phyloP scores from a whole-genome alignment of 73 alveolate genomes.

The Paraurostyla sp. region DNA sequence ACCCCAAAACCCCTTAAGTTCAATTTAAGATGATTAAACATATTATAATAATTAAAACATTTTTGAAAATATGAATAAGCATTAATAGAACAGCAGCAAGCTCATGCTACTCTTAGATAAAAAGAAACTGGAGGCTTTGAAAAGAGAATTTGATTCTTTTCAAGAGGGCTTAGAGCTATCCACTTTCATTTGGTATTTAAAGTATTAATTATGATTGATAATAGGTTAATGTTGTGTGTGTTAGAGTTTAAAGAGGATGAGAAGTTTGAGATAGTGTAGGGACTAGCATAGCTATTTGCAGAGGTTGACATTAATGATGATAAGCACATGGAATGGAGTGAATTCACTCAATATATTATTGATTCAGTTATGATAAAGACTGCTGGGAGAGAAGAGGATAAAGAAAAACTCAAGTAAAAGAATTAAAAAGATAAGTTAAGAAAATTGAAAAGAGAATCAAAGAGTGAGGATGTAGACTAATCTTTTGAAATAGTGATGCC shows the following conservation, averaged over 20 bases:
- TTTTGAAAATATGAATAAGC: slow-evolving; percentile 9
- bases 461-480: too few species aligned
- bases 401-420: not conserved
- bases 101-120: slow-evolving; percentile 44
- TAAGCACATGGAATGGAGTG: slow-evolving; percentile 91
- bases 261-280: slow-evolving; percentile 91
- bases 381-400: slow-evolving; percentile 19
- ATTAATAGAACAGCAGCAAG: slow-evolving; percentile 24
- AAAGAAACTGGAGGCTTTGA: slow-evolving; percentile 44
- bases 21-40: too few species aligned
- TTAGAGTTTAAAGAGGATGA: slow-evolving; percentile 78
- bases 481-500: slow-evolving; percentile 39
- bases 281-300: slow-evolving; percentile 82
- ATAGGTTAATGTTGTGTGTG: slow-evolving; percentile 82
- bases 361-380: slow-evolving; percentile 58
- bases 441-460: not conserved
- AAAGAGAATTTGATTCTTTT: slow-evolving; percentile 61
- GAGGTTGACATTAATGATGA: slow-evolving; percentile 89
- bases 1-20: too few species aligned
- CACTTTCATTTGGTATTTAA: slow-evolving; percentile 70
- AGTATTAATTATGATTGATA: not conserved
- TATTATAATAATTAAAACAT: too few species aligned
- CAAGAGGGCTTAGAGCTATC: slow-evolving; percentile 81
- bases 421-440: not conserved
- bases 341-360: slow-evolving; percentile 86